Base-by-base conservation (phyloP, 352 stramenopile species). In the Pythium angustatum region DNA sequence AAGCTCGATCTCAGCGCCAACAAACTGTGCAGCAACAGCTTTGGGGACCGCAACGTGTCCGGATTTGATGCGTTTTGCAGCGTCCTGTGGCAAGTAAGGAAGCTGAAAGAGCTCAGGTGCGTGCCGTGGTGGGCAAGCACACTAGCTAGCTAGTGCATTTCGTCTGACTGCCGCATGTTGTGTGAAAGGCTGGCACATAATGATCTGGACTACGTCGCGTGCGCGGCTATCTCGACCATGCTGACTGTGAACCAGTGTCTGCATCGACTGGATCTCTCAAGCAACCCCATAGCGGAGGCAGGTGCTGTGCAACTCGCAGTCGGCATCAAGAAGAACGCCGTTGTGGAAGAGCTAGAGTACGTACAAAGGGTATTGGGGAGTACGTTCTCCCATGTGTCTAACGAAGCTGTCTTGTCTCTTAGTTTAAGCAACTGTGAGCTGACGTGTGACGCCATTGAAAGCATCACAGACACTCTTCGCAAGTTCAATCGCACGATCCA, bases 51-150 rank as follows among this genome's bases (percentile, higher is more conserved):
- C 21, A 79, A 75, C 26, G 40, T 77, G 19, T 61, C 69, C 7
- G 83, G 83, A 0, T 36, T 93, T 21, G 79, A 91, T 54, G 62
- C 75, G 0, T 76, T 91, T 12, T 93, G 79, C 50, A 84, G 77
- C 33, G 62, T 41, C 0, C 41, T 93, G n/a, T 87, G 81, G 72
- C 62, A 72, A 45, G 66, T 74, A 2, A 66, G 63, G 52, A 76
- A 65, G 12, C 75, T 93, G 8, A 52, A 64, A 24, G 53, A 78
- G 6, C 48, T 91, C 22, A 76, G 59, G 71, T 83, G 19, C 11
- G 40, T 26, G 40, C 4, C n/a, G n/a, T n/a, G n/a, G n/a, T n/a
- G n/a, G n/a, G n/a, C n/a, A n/a, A n/a, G n/a, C n/a, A n/a, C n/a
- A n/a, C n/a, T n/a, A n/a, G n/a, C n/a, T n/a, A n/a, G n/a, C n/a